Evolutionary conservation across 495 filamentous ascomycete species (phyloP).

Genomic region (Aspergillus sclerotioniger): DNA sequence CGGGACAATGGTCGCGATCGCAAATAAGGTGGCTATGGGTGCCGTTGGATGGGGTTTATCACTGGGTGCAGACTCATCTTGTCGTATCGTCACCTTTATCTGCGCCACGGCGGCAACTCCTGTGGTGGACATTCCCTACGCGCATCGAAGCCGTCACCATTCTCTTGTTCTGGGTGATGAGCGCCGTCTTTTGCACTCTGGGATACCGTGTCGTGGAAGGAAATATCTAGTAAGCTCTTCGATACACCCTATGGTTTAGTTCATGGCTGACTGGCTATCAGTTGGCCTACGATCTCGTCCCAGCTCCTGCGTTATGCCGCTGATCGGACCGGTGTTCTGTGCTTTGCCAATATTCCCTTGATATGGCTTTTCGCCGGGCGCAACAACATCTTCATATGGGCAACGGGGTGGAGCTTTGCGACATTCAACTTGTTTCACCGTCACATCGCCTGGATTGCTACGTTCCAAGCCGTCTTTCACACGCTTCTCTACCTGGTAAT

Average conservation of each 20-base stretch:
- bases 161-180: constrained; percentile 40
- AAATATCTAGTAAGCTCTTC: constrained; percentile 40
- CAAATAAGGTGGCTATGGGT: neutral
- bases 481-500: constrained; percentile 33
- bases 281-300: constrained; percentile 32
- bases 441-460: constrained; percentile 54
- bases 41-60: constrained; percentile 10
- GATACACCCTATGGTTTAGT: neutral
- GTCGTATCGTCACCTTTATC: constrained; percentile 33
- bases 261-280: constrained; percentile 18
- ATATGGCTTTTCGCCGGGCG: constrained; percentile 52
- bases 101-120: constrained; percentile 23
- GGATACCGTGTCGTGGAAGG: constrained; percentile 35
- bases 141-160: constrained; percentile 41
- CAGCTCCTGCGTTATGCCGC: constrained; percentile 45
- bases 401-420: constrained; percentile 54
- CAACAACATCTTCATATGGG: constrained; percentile 56
- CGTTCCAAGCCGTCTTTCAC: constrained; percentile 50
- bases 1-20: neutral
- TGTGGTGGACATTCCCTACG: constrained; percentile 41
- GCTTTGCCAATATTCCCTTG: constrained; percentile 51
- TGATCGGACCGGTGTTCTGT: constrained; percentile 52
- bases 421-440: constrained; percentile 57
- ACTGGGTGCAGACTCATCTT: constrained; percentile 34
- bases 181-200: constrained; percentile 33